phyloP scores from a whole-genome alignment of 768 basidiomycete species.

The Mycena indigotica region DNA sequence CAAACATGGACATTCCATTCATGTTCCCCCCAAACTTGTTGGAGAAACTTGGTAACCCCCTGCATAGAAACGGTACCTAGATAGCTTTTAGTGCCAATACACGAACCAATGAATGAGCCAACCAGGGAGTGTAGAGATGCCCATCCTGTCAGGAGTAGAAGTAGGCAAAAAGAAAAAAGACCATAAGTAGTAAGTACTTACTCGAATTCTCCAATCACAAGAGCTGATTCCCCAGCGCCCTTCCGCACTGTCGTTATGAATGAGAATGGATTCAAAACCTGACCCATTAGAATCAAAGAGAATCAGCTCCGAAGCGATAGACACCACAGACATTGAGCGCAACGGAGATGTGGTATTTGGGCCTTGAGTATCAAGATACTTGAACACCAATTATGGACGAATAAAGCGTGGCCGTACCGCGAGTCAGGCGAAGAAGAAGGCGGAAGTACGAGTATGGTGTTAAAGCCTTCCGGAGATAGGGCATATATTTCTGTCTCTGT shows the following conservation, averaged over 20 bases:
- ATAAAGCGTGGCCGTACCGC: not conserved
- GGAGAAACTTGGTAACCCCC: constrained; percentile 3
- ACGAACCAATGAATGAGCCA: not conserved
- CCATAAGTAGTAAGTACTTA: too few relatives aligned
- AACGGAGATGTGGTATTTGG: constrained; percentile 36
- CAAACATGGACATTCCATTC: not conserved
- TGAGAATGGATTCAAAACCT: constrained; percentile 37
- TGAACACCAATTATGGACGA: not conserved
- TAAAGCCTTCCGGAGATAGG: constrained; percentile 5
- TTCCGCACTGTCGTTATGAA: constrained; percentile 36
- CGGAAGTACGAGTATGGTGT: constrained; percentile 25
- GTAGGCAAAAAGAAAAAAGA: too few relatives aligned
- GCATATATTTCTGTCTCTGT: constrained; percentile 2
- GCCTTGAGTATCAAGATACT: constrained; percentile 4
- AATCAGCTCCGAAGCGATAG: too few relatives aligned
- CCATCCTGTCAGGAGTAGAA: constrained; percentile 15
- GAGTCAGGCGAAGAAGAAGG: constrained; percentile 22
- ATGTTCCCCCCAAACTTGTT: not conserved
- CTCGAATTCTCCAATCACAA: constrained; percentile 40
- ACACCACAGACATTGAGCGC: constrained; percentile 39
- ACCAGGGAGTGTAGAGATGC: constrained; percentile 15
- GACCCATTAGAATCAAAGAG: too few relatives aligned
- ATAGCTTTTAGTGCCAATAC: not conserved
- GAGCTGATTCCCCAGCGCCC: constrained; percentile 31
- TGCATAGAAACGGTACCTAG: constrained; percentile 8